Base-by-base conservation (phyloP, 1,284 basidiomycete genomes). In the Agaricales sp. region DNA sequence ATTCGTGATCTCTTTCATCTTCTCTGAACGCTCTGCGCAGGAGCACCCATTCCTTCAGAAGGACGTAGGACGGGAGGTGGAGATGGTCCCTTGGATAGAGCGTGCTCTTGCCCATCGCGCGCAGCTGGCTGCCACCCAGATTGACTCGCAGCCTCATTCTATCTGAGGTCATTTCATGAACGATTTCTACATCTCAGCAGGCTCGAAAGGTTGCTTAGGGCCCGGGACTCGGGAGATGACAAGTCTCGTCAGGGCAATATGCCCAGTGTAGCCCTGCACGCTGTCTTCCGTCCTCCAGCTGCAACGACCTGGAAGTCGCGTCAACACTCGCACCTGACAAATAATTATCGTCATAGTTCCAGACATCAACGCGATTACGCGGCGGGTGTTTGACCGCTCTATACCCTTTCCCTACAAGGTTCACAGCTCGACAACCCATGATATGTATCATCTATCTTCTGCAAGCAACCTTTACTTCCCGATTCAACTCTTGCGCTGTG, bases 21-120 rank as follows among this genome's bases (percentile, higher is more conserved):
- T 39, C 35, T 23, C 38, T 43, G 37, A 24, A 11, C 6, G 20
- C 1, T n/a, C 23, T 2, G 24, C 13, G 4, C 53, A 77, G 67
- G 71, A 77, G 49, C 92, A 96, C 59, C 78, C 81, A 0, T 91
- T 84, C 70, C 68, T 92, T 43, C 59, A 67, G 12, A 68, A 70
- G 37, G 79, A 82, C 54, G 66, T 63, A 4, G 65, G 68, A 14
- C 70, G 78, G 3, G 67, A 80, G 0, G 87, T 92, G 3, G 85
- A 94, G 62, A 92, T 93, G 88, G 72, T 71, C 16, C 76, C 70
- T 3, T 96, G 92, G 92, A 87, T 93, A 8, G 67, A 67, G 13
- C 64, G 63, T 8, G 86, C 87, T 2, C 63, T 91, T 20, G 71
- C 44, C 62, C 24, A 49, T 21, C 38, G 48, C 19, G 48, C 21